Evolutionary conservation across 2,329 filamentous ascomycete genomes (phyloP).

Genomic region (Trichoderma atrobrunneum): DNA sequence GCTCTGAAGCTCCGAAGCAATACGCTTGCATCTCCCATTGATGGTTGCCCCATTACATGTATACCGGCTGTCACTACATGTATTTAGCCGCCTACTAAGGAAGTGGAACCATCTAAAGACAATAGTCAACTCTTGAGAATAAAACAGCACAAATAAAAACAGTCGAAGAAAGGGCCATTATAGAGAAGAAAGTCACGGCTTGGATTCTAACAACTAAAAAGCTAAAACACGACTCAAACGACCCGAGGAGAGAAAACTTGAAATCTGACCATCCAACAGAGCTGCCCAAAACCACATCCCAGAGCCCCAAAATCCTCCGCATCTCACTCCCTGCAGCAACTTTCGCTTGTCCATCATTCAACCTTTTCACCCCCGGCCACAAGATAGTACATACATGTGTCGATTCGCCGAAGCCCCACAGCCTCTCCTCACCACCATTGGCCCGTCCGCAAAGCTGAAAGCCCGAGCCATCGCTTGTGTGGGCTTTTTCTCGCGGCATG

Average conservation of each 20-base stretch:
- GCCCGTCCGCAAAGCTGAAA: background rate
- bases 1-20: background rate
- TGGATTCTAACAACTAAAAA: background rate
- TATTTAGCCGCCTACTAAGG: background rate
- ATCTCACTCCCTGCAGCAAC: conserved; percentile 2
- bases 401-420: background rate
- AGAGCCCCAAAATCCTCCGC: background rate
- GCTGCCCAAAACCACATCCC: background rate
- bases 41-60: background rate
- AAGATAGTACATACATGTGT: background rate
- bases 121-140: background rate
- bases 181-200: background rate
- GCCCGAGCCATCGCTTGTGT: background rate
- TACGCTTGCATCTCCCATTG: background rate
- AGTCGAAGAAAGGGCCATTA: background rate
- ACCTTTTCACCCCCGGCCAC: background rate
- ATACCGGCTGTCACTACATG: background rate
- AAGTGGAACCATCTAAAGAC: background rate
- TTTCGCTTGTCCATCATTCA: background rate
- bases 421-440: background rate
- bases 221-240: background rate
- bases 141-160: background rate
- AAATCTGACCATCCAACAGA: background rate
- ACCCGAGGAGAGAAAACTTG: background rate
- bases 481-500: background rate